phyloP scores from a whole-genome alignment of 2,329 filamentous ascomycete genomes.

The Alternaria triticina region DNA sequence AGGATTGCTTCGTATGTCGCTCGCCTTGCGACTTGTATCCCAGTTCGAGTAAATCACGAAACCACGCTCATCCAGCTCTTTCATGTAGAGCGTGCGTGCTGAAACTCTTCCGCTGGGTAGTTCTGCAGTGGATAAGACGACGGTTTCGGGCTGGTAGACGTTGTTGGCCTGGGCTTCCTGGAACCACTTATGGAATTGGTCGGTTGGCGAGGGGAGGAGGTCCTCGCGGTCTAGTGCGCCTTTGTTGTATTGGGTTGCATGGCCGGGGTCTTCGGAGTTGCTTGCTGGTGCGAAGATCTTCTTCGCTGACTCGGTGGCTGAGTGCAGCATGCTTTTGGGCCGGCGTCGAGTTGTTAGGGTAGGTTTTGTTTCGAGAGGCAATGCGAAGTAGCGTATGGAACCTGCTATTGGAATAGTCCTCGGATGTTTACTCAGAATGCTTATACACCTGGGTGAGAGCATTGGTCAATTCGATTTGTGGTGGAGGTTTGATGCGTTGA shows the following conservation, averaged over 20 bases:
- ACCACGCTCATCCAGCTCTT: slow-evolving; percentile 82
- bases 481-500: background rate
- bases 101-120: slow-evolving; percentile 85
- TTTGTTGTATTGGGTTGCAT: slow-evolving; percentile 78
- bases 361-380: no score
- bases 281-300: slow-evolving; percentile 68
- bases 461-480: background rate
- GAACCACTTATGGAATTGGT: slow-evolving; percentile 93
- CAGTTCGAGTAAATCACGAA: slow-evolving; percentile 97
- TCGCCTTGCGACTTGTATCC: slow-evolving; percentile 73
- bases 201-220: slow-evolving; percentile 70
- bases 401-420: background rate
- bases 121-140: slow-evolving; percentile 81
- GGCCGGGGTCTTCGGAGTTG: slow-evolving; percentile 58
- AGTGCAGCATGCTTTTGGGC: slow-evolving; percentile 33
- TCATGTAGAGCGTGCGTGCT: slow-evolving; percentile 89
- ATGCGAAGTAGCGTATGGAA: background rate
- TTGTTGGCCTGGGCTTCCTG: slow-evolving; percentile 66
- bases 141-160: slow-evolving; percentile 83
- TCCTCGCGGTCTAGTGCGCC: slow-evolving; percentile 67
- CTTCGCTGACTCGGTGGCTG: slow-evolving; percentile 34
- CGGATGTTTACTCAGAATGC: background rate
- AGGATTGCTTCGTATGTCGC: slow-evolving; percentile 74
- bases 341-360: no score
- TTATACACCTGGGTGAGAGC: background rate